Evolutionary conservation across 2,329 filamentous ascomycete genomes (phyloP).

Genomic region (Fusarium sambucinum): DNA sequence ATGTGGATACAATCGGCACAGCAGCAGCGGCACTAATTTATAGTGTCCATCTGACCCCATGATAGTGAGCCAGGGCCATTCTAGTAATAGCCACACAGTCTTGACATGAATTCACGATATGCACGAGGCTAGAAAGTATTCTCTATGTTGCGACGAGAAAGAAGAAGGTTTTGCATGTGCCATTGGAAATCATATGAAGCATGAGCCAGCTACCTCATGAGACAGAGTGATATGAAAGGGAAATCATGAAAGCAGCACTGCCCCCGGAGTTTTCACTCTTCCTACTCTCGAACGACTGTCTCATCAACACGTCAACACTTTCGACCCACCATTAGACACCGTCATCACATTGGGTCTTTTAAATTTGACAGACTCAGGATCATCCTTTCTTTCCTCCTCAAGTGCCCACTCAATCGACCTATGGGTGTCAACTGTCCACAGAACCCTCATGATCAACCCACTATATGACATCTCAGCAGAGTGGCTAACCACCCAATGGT

Average conservation of each 20-base stretch:
- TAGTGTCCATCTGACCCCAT: background rate
- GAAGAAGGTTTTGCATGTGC: background rate
- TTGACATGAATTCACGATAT: background rate
- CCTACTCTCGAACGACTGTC: no score
- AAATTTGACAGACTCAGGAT: background rate
- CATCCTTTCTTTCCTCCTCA: slow-evolving; percentile 27
- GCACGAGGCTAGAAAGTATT: background rate
- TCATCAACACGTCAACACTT: slow-evolving; percentile 15
- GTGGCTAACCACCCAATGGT: slow-evolving; percentile 42
- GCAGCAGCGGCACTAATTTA: background rate
- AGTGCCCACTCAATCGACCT: slow-evolving; percentile 41
- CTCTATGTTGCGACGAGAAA: background rate
- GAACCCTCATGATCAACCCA: slow-evolving; percentile 34
- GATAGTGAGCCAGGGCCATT: background rate
- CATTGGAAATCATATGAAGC: no score
- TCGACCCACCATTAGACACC: slow-evolving; percentile 33
- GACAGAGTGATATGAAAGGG: background rate
- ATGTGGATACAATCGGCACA: background rate
- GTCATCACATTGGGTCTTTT: slow-evolving; percentile 16
- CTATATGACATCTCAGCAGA: slow-evolving; percentile 25
- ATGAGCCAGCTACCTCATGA: background rate
- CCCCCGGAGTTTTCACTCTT: background rate
- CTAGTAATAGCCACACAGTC: background rate
- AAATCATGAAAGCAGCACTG: background rate
- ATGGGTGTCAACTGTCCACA: slow-evolving; percentile 23